Evolutionary conservation across 2,329 filamentous ascomycete genomes (phyloP).

Genomic region (Arthroderma sp.): DNA sequence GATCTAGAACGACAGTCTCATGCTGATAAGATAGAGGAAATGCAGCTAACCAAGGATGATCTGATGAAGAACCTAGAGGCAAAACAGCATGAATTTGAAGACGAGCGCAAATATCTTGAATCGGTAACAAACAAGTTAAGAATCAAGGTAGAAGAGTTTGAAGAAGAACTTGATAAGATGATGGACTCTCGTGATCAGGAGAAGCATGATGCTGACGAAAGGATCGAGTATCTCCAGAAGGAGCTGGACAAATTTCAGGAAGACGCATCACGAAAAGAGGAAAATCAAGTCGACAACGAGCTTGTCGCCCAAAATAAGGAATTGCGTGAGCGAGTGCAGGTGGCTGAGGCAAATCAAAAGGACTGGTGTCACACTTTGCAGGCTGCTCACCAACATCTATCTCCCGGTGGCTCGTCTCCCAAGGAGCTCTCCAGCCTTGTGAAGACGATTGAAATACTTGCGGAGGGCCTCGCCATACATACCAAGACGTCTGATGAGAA

Average conservation of each 20-base stretch:
- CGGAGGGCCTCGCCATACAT: constrained; percentile 48
- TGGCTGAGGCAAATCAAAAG: constrained; percentile 40
- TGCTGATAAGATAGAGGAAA: constrained; percentile 63
- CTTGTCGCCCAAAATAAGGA: constrained; percentile 31
- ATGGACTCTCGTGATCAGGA: constrained; percentile 75
- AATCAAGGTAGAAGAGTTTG: constrained; percentile 68
- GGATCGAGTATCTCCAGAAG: constrained; percentile 52
- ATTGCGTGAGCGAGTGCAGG: constrained; percentile 39
- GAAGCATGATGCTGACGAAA: constrained; percentile 55
- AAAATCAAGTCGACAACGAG: constrained; percentile 40
- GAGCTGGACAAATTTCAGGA: constrained; percentile 51
- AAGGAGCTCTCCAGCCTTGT: constrained; percentile 45
- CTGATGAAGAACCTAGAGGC: constrained; percentile 91
- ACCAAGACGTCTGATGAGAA: constrained; percentile 48
- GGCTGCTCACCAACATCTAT: constrained; percentile 47
- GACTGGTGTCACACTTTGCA: constrained; percentile 43
- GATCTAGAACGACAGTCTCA: constrained; percentile 45
- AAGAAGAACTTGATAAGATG: constrained; percentile 81
- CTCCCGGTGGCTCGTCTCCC: constrained; percentile 40
- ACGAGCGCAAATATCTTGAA: constrained; percentile 72
- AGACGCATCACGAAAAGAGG: constrained; percentile 45
- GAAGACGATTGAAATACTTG: constrained; percentile 46
- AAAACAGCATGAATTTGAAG: constrained; percentile 73
- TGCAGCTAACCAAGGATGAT: constrained; percentile 83
- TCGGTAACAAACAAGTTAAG: constrained; percentile 65